Conservation (phyloP, 2,329 filamentous ascomycete species). For the Didymosphaeria variabile region DNA sequence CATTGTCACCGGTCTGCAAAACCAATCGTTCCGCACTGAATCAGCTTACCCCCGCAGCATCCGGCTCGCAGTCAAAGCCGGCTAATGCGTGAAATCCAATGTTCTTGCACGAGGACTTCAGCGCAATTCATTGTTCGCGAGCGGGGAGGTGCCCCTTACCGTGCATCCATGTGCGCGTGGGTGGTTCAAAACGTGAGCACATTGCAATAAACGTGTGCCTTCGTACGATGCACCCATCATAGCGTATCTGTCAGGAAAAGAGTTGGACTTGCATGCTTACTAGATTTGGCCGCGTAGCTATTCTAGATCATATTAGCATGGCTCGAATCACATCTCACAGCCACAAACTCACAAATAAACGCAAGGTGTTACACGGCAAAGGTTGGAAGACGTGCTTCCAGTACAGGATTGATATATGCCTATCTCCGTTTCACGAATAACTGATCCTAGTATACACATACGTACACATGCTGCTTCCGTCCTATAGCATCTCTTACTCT, state of each 20-base stretch:
- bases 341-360: background rate
- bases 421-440: background rate
- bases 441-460: too few species aligned
- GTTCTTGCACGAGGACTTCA: background rate
- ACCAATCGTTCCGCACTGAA: background rate
- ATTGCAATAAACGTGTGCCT: constrained; percentile 2
- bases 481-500: constrained; percentile 20
- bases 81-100: background rate
- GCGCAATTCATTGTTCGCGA: background rate
- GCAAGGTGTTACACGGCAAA: background rate
- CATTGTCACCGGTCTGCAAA: background rate
- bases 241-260: background rate
- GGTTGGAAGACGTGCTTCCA: background rate
- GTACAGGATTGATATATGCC: background rate
- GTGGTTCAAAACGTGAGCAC: background rate
- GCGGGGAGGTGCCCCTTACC: background rate
- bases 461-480: background rate
- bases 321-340: background rate
- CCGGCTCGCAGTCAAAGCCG: background rate
- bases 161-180: constrained; percentile 4
- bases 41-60: background rate
- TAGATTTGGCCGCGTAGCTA: background rate
- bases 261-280: background rate
- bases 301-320: background rate
- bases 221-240: constrained; percentile 1